A percentile compares a stretch with the other conserved stretches of the same genome.
These are phyloP conservation scores for Przewalskia tangutica DNA, from an alignment of 257 asterid species.

Conservation along the genomic window DNA sequence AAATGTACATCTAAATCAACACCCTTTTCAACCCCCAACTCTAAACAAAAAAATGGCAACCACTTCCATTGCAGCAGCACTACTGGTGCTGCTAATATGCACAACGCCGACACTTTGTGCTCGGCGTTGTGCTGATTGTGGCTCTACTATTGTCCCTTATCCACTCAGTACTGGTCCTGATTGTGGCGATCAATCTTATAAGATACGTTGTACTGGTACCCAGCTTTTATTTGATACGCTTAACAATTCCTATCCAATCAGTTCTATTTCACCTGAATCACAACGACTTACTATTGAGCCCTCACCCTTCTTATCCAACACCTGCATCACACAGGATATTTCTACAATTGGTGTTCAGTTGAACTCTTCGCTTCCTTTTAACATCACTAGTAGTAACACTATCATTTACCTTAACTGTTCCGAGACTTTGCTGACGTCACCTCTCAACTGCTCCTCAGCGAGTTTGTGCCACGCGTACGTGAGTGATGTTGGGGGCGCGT, in stretches of 20 bases:
- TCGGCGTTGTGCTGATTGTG: conserved; percentile 61
- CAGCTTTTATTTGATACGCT: conserved; percentile 40
- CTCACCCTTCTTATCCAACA: conserved; percentile 44
- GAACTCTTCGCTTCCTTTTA: conserved; percentile 54
- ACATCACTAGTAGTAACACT: conserved; percentile 77
- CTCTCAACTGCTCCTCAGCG: conserved; percentile 46
- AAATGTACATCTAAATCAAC: background rate
- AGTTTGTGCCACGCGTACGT: conserved; percentile 70
- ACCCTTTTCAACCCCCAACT: background rate
- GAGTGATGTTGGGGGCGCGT: conserved; percentile 22
- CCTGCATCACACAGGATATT: conserved; percentile 62
- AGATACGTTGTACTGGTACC: conserved; percentile 43
- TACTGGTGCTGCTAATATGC: conserved; percentile 30
- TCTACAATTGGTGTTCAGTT: conserved; percentile 63
- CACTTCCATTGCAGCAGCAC: conserved; percentile 5
- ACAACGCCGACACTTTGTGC: conserved; percentile 22
- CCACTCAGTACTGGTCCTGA: conserved; percentile 65
- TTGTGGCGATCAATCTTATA: conserved; percentile 74
- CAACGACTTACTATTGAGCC: conserved; percentile 61
- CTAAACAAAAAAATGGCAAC: background rate
- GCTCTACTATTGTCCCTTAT: conserved; percentile 58
- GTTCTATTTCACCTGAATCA: conserved; percentile 36
- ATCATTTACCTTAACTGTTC: conserved; percentile 62
- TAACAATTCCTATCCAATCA: conserved; percentile 67
- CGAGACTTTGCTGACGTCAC: conserved; percentile 20